A percentile compares a stretch with the other conserved stretches of the same genome.
These are phyloP conservation scores for Pythium diclinum DNA, from an alignment of 352 stramenopile genomes.

Conservation along the genomic window DNA sequence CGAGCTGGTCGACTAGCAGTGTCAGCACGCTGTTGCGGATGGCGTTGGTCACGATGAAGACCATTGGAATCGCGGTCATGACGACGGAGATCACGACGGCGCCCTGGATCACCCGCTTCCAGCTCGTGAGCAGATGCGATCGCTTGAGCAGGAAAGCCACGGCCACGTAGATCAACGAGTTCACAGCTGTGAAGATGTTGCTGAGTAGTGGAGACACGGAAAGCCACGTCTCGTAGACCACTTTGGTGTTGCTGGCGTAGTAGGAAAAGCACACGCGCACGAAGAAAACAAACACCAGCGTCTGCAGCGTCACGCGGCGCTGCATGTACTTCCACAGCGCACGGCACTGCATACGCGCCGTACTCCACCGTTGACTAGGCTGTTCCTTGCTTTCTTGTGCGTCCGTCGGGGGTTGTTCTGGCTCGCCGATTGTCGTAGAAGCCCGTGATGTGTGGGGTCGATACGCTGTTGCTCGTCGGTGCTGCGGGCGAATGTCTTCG, in stretches of 20 bases:
- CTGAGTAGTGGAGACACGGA: constrained; percentile 36
- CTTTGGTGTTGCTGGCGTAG: constrained; percentile 54
- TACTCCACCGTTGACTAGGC: background rate
- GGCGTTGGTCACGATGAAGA: constrained; percentile 58
- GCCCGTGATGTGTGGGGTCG: constrained; percentile 7
- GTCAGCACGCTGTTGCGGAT: constrained; percentile 46
- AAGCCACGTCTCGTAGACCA: constrained; percentile 59
- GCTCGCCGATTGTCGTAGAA: constrained; percentile 11
- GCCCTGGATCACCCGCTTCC: constrained; percentile 36
- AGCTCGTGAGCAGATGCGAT: constrained; percentile 33
- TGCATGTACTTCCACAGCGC: constrained; percentile 39
- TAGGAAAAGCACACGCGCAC: constrained; percentile 52
- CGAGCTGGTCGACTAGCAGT: constrained; percentile 51
- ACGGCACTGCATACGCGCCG: constrained; percentile 5
- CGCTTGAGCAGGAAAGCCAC: constrained; percentile 32
- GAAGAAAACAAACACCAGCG: constrained; percentile 42
- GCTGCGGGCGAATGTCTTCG: constrained; percentile 22
- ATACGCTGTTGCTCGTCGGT: background rate
- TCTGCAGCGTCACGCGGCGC: constrained; percentile 38
- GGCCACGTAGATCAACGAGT: constrained; percentile 40
- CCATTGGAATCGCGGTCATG: constrained; percentile 34
- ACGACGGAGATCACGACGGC: constrained; percentile 36
- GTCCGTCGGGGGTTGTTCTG: background rate
- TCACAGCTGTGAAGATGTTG: constrained; percentile 45
- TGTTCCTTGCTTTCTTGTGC: background rate